A percentile compares a stretch with the other conserved stretches of the same genome.
Conservation (phyloP, 768 basidiomycete species). For the Vararia minispora region DNA sequence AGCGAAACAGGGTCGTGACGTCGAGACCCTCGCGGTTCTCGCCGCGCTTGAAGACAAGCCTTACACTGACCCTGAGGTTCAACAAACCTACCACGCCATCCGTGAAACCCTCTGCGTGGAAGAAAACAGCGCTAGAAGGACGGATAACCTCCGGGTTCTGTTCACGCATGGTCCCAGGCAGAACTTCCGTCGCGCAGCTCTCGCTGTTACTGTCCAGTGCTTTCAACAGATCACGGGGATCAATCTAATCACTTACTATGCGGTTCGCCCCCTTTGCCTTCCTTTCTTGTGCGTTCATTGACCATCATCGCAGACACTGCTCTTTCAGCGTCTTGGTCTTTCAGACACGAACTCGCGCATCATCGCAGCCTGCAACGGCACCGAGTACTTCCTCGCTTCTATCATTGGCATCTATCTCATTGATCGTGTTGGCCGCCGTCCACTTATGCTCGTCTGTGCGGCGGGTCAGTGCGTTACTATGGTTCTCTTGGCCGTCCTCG, state of each 20-base stretch:
- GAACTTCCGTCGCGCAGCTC: constrained; percentile 45
- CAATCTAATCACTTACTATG: constrained; percentile 47
- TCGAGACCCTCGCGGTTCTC: constrained; percentile 49
- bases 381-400: constrained; percentile 64
- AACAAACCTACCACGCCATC: constrained; percentile 42
- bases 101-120: constrained; percentile 41
- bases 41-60: constrained; percentile 48
- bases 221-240: constrained; percentile 65
- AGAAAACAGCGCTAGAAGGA: constrained; percentile 15
- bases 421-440: constrained; percentile 62
- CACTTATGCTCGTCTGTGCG: constrained; percentile 62
- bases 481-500: constrained; percentile 47
- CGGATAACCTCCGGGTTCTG: constrained; percentile 38
- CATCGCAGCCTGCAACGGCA: constrained; percentile 56
- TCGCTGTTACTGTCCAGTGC: constrained; percentile 49
- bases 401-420: constrained; percentile 61
- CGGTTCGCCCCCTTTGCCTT: neutral
- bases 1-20: constrained; percentile 39
- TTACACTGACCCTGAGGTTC: constrained; percentile 32
- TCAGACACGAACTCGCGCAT: constrained; percentile 47
- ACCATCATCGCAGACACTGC: constrained; percentile 26
- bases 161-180: constrained; percentile 45
- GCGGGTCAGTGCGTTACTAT: constrained; percentile 47
- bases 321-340: constrained; percentile 50
- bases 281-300: constrained; percentile 18